Conservation (phyloP, 495 filamentous ascomycete genomes). For the Jackrogersella minutella region DNA sequence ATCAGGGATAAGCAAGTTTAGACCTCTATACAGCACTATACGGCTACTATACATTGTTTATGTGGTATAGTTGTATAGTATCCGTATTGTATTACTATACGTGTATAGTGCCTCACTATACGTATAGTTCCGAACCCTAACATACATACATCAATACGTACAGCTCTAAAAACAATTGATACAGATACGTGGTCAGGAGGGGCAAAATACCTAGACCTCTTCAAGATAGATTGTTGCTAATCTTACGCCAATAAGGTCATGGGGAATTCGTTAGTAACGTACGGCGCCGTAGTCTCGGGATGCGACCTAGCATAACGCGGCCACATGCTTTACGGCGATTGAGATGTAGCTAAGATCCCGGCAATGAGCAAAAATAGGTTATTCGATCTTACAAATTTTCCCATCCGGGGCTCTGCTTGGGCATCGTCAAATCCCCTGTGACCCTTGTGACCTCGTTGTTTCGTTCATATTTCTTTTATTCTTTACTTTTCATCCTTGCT, state of each 20-base stretch:
- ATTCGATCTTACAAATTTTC: conserved; percentile 2
- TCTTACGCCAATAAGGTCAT: too few species aligned
- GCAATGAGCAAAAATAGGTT: not conserved
- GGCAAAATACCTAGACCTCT: not conserved
- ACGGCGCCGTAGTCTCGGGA: conserved; percentile 22
- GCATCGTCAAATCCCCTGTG: conserved; percentile 8
- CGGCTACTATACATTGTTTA: not conserved
- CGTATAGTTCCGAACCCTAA: too few species aligned
- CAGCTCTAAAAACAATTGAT: too few species aligned
- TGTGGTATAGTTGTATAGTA: not conserved
- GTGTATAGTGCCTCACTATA: too few species aligned
- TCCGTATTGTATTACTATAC: too few species aligned
- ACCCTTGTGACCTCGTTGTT: not conserved
- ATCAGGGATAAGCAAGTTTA: too few species aligned
- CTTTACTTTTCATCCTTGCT: conserved; percentile 11
- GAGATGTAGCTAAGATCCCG: not conserved
- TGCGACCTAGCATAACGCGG: conserved; percentile 11
- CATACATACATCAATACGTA: too few species aligned
- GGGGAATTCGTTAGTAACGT: too few species aligned
- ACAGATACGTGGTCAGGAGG: too few species aligned
- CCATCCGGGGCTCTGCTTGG: not conserved
- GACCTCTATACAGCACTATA: too few species aligned
- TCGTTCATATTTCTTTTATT: conserved; percentile 2
- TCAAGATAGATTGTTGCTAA: conserved; percentile 5
- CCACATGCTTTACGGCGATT: conserved; percentile 18